Percentiles rank a stretch among this genome's conserved stretches.
Conservation (phyloP, 257 asterid species). For the Nicotiana undulata region DNA sequence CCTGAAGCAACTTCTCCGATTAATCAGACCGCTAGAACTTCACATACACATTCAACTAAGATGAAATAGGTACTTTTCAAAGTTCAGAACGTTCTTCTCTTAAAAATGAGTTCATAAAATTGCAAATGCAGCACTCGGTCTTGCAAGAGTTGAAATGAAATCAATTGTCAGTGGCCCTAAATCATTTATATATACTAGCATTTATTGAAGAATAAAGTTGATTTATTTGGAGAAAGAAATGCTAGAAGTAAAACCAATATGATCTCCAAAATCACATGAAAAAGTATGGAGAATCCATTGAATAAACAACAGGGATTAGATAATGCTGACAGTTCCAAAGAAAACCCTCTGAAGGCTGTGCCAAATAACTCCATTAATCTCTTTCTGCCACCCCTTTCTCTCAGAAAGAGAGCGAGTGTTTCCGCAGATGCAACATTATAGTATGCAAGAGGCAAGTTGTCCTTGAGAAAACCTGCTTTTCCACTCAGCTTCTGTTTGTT, state of each 20-base stretch:
- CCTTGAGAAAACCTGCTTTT: slow-evolving; percentile 96
- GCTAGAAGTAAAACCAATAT: slow-evolving; percentile 20
- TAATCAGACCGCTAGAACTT: not conserved
- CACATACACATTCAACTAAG: not conserved
- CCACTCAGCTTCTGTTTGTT: slow-evolving; percentile 97
- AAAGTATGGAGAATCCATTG: slow-evolving; percentile 7
- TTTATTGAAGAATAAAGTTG: slow-evolving; percentile 10
- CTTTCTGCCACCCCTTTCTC: slow-evolving; percentile 99
- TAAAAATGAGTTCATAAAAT: not conserved
- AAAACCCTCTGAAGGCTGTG: slow-evolving; percentile 25
- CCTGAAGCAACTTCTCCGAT: not conserved
- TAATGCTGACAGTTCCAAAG: slow-evolving; percentile 17
- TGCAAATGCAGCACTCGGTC: not conserved
- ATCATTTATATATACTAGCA: slow-evolving; percentile 17
- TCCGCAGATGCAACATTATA: slow-evolving; percentile 77
- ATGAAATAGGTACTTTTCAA: not conserved
- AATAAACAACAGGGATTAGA: slow-evolving; percentile 16
- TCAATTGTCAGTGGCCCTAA: not conserved
- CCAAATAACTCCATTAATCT: slow-evolving; percentile 43
- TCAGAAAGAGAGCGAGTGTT: slow-evolving; percentile 62
- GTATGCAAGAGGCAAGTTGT: slow-evolving; percentile 85
- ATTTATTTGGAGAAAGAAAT: slow-evolving; percentile 5
- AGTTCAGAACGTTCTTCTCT: not conserved
- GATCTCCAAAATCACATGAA: slow-evolving; percentile 20
- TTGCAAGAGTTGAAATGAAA: not conserved